Percentiles rank a stretch among this genome's conserved stretches.
Evolutionary conservation across 2,329 filamentous ascomycete genomes (phyloP).

Genomic region (Neurospora crassa): DNA sequence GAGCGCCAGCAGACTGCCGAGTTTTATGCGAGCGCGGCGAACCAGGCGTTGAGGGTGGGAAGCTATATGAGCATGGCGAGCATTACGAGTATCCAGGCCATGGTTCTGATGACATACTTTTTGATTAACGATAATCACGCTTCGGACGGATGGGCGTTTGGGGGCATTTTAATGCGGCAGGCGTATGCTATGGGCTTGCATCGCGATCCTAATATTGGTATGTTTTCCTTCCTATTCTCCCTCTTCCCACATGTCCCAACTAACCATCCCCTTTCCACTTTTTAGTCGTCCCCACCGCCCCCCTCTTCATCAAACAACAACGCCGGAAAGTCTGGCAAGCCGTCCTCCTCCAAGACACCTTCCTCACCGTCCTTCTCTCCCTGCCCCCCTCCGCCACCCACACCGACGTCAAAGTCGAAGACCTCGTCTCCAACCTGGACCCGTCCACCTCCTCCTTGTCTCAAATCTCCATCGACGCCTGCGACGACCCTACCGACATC

Average conservation of each 20-base stretch:
- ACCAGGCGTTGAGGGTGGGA: slow-evolving; percentile 65
- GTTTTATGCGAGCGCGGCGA: slow-evolving; percentile 71
- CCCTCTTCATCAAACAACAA: slow-evolving; percentile 65
- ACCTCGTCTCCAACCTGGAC: slow-evolving; percentile 50
- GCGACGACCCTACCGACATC: slow-evolving; percentile 54
- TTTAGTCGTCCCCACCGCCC: slow-evolving; percentile 56
- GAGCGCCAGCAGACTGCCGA: slow-evolving; percentile 68
- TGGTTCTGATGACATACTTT: slow-evolving; percentile 77
- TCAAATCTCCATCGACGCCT: slow-evolving; percentile 46
- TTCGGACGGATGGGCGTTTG: slow-evolving; percentile 75
- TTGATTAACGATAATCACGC: slow-evolving; percentile 81
- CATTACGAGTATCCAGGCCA: slow-evolving; percentile 64
- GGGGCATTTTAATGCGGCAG: slow-evolving; percentile 66
- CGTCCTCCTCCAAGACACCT: slow-evolving; percentile 71
- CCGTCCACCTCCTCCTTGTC: slow-evolving; percentile 18
- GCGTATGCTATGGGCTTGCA: slow-evolving; percentile 76
- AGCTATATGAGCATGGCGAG: slow-evolving; percentile 70
- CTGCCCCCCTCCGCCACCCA: slow-evolving; percentile 70
- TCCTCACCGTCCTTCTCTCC: slow-evolving; percentile 67
- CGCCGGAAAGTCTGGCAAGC: slow-evolving; percentile 76
- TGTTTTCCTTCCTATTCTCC: slow-evolving; percentile 14
- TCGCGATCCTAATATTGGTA: slow-evolving; percentile 65
- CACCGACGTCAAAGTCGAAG: slow-evolving; percentile 68
- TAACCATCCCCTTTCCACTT: neutral
- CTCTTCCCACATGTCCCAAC: neutral